Percentiles rank a stretch among this genome's conserved stretches.
Conservation (phyloP, 2,329 filamentous ascomycete species). For the Cladorrhinum sp. region DNA sequence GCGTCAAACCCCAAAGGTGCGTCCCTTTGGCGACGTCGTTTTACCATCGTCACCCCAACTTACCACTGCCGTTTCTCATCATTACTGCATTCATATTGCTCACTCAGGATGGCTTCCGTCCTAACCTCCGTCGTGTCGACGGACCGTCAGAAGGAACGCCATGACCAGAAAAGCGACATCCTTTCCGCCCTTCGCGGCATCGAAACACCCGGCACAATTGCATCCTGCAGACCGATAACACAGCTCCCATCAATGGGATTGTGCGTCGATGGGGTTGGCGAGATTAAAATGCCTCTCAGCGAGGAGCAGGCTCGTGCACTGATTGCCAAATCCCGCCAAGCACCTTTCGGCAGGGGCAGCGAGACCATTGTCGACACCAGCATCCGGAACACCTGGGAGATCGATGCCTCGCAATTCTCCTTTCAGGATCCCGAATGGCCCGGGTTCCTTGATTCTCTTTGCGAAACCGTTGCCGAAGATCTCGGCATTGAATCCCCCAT, state of each 20-base stretch:
- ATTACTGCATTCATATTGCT: no score
- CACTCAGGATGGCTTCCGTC: no score
- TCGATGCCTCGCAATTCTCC: constrained; percentile 39
- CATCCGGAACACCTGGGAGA: constrained; percentile 40
- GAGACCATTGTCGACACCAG: constrained; percentile 38
- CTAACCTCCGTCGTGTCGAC: no score
- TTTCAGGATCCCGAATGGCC: constrained; percentile 37
- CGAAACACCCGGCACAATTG: not conserved
- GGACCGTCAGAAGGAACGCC: no score
- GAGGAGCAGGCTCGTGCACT: constrained; percentile 26
- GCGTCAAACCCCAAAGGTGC: no score
- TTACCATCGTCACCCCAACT: no score
- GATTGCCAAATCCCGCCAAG: constrained; percentile 27
- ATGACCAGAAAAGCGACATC: no score
- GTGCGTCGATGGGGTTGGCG: constrained; percentile 15
- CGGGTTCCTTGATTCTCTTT: constrained; percentile 25
- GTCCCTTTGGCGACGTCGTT: no score
- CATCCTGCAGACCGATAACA: not conserved
- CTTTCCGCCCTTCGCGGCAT: not conserved
- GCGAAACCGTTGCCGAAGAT: constrained; percentile 25
- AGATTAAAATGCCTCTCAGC: constrained; percentile 27
- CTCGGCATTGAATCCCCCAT: constrained; percentile 35
- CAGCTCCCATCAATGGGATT: not conserved
- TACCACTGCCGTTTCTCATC: no score
- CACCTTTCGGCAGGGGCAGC: constrained; percentile 37